Conservation (phyloP, 768 basidiomycete species). For the Solioccasus polychromus region DNA sequence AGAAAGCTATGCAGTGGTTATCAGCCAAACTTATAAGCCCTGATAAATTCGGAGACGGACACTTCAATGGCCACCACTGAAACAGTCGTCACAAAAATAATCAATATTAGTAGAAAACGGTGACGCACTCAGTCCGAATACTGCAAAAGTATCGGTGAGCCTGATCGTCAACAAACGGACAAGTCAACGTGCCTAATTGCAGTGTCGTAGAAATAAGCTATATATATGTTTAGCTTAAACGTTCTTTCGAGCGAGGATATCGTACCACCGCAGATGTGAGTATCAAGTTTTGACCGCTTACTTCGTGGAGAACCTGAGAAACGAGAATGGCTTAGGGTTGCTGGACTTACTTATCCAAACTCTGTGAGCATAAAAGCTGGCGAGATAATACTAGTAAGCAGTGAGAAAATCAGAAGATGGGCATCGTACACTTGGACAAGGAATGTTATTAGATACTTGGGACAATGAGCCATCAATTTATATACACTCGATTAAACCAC, state of each 20-base stretch:
- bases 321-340: neutral
- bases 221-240: neutral
- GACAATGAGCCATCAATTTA: neutral
- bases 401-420: slow-evolving; percentile 5
- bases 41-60: no score
- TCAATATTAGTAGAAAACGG: no score
- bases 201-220: slow-evolving; percentile 1
- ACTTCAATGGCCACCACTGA: no score
- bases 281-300: slow-evolving; percentile 16
- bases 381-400: no score
- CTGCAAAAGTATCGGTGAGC: no score
- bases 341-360: slow-evolving; percentile 26
- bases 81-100: no score
- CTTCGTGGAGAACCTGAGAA: slow-evolving; percentile 3
- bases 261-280: slow-evolving; percentile 17
- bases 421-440: slow-evolving; percentile 19
- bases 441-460: slow-evolving; percentile 12
- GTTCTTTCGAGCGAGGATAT: no score
- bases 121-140: no score
- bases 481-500: neutral
- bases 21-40: neutral
- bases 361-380: slow-evolving; percentile 25
- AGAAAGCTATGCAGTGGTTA: no score
- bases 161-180: no score
- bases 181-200: neutral